phyloP scores from a whole-genome alignment of 371 early-diverging fungal species.

The Mortierella sp. region DNA sequence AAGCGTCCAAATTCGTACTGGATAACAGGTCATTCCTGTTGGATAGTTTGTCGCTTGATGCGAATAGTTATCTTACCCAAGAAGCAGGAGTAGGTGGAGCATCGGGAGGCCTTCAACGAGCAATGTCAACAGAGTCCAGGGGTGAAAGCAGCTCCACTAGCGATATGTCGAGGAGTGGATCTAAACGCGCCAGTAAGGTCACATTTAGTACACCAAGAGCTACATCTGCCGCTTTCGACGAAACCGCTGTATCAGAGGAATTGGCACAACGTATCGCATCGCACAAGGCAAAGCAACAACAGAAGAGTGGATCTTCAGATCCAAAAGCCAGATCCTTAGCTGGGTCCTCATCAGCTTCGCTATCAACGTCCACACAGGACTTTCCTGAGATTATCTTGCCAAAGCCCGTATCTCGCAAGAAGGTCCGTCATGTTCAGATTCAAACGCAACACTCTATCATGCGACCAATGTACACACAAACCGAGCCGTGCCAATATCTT shows the following conservation, averaged over 20 bases:
- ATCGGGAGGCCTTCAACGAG: background rate
- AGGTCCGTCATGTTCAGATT: conserved; percentile 57
- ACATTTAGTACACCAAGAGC: conserved; percentile 15
- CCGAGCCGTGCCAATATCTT: conserved; percentile 22
- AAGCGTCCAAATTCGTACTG: conserved; percentile 11
- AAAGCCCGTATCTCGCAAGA: conserved; percentile 32
- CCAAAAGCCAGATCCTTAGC: background rate
- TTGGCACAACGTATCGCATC: conserved; percentile 36
- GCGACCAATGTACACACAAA: conserved; percentile 52
- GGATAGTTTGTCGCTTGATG: conserved; percentile 30
- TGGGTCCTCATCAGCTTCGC: background rate
- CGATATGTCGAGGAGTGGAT: conserved; percentile 15
- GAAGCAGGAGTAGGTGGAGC: background rate
- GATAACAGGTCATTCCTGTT: conserved; percentile 17
- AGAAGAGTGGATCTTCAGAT: background rate
- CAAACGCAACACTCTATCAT: conserved; percentile 55
- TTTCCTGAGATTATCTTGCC: conserved; percentile 34
- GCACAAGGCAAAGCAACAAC: conserved; percentile 30
- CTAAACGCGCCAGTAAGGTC: conserved; percentile 38
- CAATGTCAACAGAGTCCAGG: conserved; percentile 10
- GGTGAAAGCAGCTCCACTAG: background rate
- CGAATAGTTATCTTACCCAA: conserved; percentile 17
- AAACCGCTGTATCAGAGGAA: conserved; percentile 30
- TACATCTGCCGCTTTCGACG: conserved; percentile 21
- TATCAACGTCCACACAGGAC: background rate